Base-by-base conservation (phyloP, 2,329 filamentous ascomycete species). In the Waltergamsia citrina region DNA sequence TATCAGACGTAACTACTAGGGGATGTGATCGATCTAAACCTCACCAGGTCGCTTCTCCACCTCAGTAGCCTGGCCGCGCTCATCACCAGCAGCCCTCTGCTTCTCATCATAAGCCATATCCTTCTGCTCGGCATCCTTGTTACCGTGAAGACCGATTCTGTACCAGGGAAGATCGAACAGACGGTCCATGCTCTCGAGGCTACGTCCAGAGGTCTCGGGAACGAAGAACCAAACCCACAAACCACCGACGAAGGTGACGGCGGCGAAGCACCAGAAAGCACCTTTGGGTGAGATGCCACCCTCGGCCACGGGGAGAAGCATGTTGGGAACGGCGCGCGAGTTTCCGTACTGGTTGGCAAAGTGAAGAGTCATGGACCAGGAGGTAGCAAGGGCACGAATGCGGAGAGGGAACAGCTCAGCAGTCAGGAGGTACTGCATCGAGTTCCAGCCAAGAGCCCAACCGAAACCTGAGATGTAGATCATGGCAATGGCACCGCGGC, bases 351-450 rank as follows among this genome's bases (percentile, higher is more conserved):
- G 33, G 54, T 85, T 85, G 39, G 71, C 78, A 49, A 87, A 87
- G 55, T 88, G 82, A 38, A 86, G 69, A 1, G 76, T 82, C 83
- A 87, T 87, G 30, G 79, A 75, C 49, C 82, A 67, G 0, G 75
- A 81, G 1, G 79, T 81, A 15, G 78, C 74, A 8, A 86, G 57
- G 4, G 81, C 81, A 36, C 83, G 74, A 32, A 88, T 76, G 4
- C 81, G 71, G 8, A 87, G 67, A 1, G 83, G 81, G 60, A 85
- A 88, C 40, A 88, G 68, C 50, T 88, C 83, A 2, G 81, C 79
- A 11, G 81, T 85, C 36, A 88, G 70, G 4, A 88, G 67, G 51
- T 87, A 88, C 56, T 86, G 82, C 66, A 85, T 81, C 1, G 68
- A 74, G 59, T 85, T 85, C 80, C 77, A 87, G 23, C 73, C 78